Evolutionary conservation across 441 rosid species (phyloP).

Genomic region (Bruguiera hainesii): DNA sequence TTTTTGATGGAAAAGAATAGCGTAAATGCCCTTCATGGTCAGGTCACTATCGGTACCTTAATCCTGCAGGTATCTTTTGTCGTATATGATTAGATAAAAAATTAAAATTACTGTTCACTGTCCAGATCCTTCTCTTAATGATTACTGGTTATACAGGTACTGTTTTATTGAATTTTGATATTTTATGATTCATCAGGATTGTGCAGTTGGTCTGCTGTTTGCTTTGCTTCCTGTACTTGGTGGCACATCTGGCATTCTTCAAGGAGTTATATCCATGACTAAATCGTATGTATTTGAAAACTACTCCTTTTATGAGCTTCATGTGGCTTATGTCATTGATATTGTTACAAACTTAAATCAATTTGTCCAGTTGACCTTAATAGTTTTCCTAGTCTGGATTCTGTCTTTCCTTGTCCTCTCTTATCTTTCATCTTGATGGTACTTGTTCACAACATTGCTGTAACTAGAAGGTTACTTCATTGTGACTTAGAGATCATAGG

Average conservation of each 20-base stretch:
- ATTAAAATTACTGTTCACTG: neutral
- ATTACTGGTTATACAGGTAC: neutral
- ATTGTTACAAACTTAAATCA: neutral
- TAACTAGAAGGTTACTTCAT: neutral
- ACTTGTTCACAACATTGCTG: neutral
- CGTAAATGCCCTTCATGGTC: conserved; percentile 87
- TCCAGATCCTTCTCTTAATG: conserved; percentile 17
- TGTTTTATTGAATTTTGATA: conserved; percentile 25
- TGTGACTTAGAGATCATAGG: too few species aligned
- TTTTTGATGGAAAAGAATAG: conserved; percentile 95
- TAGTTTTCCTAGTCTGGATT: neutral
- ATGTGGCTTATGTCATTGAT: neutral
- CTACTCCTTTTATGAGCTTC: neutral
- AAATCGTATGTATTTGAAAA: conserved; percentile 63
- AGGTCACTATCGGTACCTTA: conserved; percentile 91
- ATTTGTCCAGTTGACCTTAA: neutral
- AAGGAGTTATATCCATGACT: conserved; percentile 86
- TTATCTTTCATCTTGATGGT: too few species aligned
- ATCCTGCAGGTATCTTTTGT: conserved; percentile 72
- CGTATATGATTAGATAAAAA: neutral
- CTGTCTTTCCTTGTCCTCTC: neutral
- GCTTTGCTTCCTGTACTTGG: conserved; percentile 98
- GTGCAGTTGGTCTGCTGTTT: conserved; percentile 96
- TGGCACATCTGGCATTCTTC: conserved; percentile 89
- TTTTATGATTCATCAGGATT: conserved; percentile 56